phyloP scores from a whole-genome alignment of 805 yeast genomes.

The Tetrapisispora taiwanensis region DNA sequence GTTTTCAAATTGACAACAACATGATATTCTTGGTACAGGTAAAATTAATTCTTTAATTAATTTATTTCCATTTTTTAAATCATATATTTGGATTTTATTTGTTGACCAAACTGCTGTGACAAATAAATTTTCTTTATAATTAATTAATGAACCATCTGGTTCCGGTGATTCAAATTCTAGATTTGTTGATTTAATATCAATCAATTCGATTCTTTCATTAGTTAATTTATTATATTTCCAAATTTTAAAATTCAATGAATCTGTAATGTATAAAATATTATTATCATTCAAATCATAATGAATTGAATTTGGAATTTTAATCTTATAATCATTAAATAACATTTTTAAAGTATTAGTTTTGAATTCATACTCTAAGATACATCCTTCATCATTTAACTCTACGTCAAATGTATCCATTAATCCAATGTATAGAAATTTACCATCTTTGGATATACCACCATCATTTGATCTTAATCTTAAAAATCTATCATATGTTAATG shows the following conservation, averaged over 20 bases:
- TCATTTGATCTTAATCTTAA: constrained; percentile 59
- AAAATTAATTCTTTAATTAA: constrained; percentile 41
- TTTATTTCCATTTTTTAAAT: constrained; percentile 33
- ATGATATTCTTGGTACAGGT: constrained; percentile 58
- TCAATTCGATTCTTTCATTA: constrained; percentile 26
- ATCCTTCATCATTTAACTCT: constrained; percentile 39
- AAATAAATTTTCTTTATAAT: constrained; percentile 40
- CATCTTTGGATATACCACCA: constrained; percentile 69
- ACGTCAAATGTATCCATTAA: constrained; percentile 56
- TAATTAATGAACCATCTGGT: constrained; percentile 74
- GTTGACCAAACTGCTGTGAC: constrained; percentile 63
- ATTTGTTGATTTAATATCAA: constrained; percentile 27
- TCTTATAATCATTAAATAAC: constrained; percentile 28
- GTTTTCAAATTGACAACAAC: constrained; percentile 58
- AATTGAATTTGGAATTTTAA: constrained; percentile 63
- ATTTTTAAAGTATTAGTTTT: constrained; percentile 20
- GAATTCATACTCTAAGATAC: constrained; percentile 35
- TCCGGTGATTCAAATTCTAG: constrained; percentile 35
- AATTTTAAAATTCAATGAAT: constrained; percentile 38
- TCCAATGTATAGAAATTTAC: constrained; percentile 65
- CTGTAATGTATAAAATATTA: constrained; percentile 41
- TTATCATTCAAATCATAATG: constrained; percentile 37
- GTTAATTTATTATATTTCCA: constrained; percentile 36
- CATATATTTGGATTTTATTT: constrained; percentile 43
- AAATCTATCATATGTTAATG: constrained; percentile 25